Percentiles rank a stretch among this genome's conserved stretches.
These are phyloP conservation scores for Phytophthora pini DNA, from an alignment of 352 stramenopile species.

Conservation along the genomic window DNA sequence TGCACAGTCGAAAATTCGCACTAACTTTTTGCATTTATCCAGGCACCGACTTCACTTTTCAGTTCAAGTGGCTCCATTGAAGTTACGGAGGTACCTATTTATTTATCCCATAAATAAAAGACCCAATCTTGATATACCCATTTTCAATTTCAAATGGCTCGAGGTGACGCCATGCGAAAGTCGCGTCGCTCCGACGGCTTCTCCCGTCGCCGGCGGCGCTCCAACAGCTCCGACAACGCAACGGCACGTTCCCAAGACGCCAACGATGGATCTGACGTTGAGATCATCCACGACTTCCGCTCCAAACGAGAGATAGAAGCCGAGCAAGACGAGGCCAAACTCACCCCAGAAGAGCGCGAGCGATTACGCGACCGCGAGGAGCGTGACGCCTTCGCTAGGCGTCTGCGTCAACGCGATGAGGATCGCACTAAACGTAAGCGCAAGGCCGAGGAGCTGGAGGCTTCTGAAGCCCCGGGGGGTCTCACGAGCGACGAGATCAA, in stretches of 20 bases:
- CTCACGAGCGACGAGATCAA: slow-evolving; percentile 84
- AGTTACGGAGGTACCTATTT: neutral
- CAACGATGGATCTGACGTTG: slow-evolving; percentile 24
- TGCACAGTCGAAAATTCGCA: neutral
- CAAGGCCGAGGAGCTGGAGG: slow-evolving; percentile 47
- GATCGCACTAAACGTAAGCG: slow-evolving; percentile 70
- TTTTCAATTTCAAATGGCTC: slow-evolving; percentile 16
- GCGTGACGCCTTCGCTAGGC: slow-evolving; percentile 85
- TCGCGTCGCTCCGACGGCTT: slow-evolving; percentile 43
- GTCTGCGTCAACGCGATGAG: slow-evolving; percentile 78
- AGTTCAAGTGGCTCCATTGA: slow-evolving; percentile 8
- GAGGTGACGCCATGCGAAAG: slow-evolving; percentile 2
- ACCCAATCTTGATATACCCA: neutral
- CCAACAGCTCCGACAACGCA: slow-evolving; percentile 18
- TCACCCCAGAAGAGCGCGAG: slow-evolving; percentile 53
- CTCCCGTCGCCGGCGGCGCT: slow-evolving; percentile 39
- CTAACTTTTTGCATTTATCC: neutral
- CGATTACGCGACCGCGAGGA: slow-evolving; percentile 70
- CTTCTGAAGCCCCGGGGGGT: slow-evolving; percentile 34
- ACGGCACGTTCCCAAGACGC: slow-evolving; percentile 7
- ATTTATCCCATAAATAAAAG: neutral
- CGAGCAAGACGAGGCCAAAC: slow-evolving; percentile 22
- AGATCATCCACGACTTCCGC: slow-evolving; percentile 53
- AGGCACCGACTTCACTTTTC: slow-evolving; percentile 17
- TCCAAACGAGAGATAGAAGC: slow-evolving; percentile 46